Evolutionary conservation across 2,329 filamentous ascomycete species (phyloP).

Genomic region (Didymella pinodella): DNA sequence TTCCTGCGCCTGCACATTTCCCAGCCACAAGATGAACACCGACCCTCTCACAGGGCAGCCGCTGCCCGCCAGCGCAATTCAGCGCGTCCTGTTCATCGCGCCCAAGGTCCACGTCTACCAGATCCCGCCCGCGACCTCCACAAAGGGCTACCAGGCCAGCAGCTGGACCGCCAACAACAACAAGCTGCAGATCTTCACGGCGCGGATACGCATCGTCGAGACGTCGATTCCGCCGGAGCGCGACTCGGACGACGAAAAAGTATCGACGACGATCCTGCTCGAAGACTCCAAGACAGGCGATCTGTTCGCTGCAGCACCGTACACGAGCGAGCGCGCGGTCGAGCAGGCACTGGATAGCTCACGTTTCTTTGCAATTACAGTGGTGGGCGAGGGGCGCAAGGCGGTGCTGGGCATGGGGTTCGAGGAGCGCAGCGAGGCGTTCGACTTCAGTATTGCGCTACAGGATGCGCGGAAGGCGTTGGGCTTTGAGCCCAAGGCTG

Average conservation of each 20-base stretch:
- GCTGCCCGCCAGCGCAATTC: slow-evolving; percentile 78
- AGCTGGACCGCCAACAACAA: slow-evolving; percentile 75
- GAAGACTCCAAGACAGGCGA: slow-evolving; percentile 77
- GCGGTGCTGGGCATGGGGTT: slow-evolving; percentile 86
- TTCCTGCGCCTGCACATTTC: neutral
- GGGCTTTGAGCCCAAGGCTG: slow-evolving; percentile 61
- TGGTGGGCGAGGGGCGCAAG: slow-evolving; percentile 78
- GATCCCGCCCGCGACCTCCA: slow-evolving; percentile 80
- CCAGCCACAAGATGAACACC: slow-evolving; percentile 61
- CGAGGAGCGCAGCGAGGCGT: slow-evolving; percentile 84
- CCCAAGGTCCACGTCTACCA: slow-evolving; percentile 83
- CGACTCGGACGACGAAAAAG: slow-evolving; percentile 58
- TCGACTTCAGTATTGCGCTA: slow-evolving; percentile 82
- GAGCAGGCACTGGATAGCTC: slow-evolving; percentile 81
- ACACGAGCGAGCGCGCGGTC: slow-evolving; percentile 69
- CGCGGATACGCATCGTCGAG: slow-evolving; percentile 79
- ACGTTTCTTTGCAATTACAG: slow-evolving; percentile 84
- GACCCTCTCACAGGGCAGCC: slow-evolving; percentile 75
- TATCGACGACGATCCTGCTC: slow-evolving; percentile 78
- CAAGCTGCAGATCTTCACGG: slow-evolving; percentile 82
- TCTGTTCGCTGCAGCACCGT: slow-evolving; percentile 85
- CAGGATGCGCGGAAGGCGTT: slow-evolving; percentile 78
- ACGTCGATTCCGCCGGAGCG: slow-evolving; percentile 64
- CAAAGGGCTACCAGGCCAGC: slow-evolving; percentile 79
- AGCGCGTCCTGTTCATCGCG: slow-evolving; percentile 82